Base-by-base conservation (phyloP, 73 alveolate species). In the Urostyla sp. region DNA sequence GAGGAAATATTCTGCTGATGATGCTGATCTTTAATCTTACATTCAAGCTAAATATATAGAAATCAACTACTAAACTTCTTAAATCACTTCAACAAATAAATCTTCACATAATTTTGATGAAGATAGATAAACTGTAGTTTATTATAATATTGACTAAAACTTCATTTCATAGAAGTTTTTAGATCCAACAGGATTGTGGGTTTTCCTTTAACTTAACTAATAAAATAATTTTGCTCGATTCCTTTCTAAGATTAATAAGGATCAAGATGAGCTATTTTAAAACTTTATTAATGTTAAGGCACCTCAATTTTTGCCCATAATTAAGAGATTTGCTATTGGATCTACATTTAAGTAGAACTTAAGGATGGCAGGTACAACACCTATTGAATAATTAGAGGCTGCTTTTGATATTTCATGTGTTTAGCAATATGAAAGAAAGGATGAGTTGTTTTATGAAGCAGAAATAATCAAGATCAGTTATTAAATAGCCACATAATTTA, bases 361-460 rank as follows among this genome's bases (percentile, higher is more conserved):
- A 55, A 26, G 15, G 27, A 46, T n/a, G 26, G 43, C 40, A 20
- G 49, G 83, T 27, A 69, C 83, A 1, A 27, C 37, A 6, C 83
- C 83, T 5, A 21, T 8, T 0, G 83, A 69, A 23, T 31, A 48
- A 21, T 49, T 69, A 32, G 83, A 69, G 55, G 67, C 83, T 26
- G 15, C 69, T 4, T 69, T 46, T 28, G 83, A 69, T 23, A 48
- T 69, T 11, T 51, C 18, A 49, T 24, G 56, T 16, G 67, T 40
- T 13, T 11, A 10, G 4, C 56, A 44, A 7, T 44, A 69, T 40
- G 49, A 21, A 11, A 69, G 83, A 24, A 60, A 54, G 10, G 85
- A 73, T 48, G 72, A 73, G 54, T n/a, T 73, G 30, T 52, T 73
- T 5, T 30, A 73, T 73, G 85, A 73, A 49, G 72, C 85, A 34